A percentile compares a stretch with the other conserved stretches of the same genome.
Conservation (phyloP, 2,329 filamentous ascomycete species). For the Fusarium dlaminii region DNA sequence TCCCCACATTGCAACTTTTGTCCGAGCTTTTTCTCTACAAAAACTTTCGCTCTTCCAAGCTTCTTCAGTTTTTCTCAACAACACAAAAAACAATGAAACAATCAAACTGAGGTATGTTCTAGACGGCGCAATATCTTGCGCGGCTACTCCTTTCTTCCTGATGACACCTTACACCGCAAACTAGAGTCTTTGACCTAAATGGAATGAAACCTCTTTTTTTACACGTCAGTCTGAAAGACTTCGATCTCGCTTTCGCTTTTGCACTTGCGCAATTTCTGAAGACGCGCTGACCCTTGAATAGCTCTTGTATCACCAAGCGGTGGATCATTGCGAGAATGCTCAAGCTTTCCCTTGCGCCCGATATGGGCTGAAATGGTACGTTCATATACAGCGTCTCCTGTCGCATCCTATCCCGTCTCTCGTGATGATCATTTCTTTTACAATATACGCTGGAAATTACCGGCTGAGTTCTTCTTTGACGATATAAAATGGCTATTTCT, state of each 20-base stretch:
- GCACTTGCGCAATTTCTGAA: conserved; percentile 9
- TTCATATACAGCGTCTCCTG: not conserved
- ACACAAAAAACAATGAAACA: conserved; percentile 23
- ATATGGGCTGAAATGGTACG: conserved; percentile 45
- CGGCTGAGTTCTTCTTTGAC: conserved; percentile 83
- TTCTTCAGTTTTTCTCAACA: conserved; percentile 34
- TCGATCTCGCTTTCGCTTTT: conserved; percentile 33
- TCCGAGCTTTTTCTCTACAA: conserved; percentile 41
- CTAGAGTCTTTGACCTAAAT: conserved; percentile 95
- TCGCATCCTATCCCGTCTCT: conserved; percentile 18
- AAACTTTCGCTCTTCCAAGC: conserved; percentile 35
- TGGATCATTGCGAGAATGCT: conserved; percentile 40
- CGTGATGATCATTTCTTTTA: conserved; percentile 72
- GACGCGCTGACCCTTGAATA: conserved; percentile 43
- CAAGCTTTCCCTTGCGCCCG: not conserved
- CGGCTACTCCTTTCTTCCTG: conserved; percentile 57
- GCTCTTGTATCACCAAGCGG: conserved; percentile 41
- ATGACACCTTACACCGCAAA: conserved; percentile 91
- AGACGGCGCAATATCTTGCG: conserved; percentile 10
- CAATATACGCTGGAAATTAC: conserved; percentile 92
- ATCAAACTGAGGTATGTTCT: conserved; percentile 42
- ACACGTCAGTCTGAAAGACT: conserved; percentile 89
- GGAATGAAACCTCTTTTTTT: conserved; percentile 82
- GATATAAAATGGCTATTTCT: conserved; percentile 90
- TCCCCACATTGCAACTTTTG: conserved; percentile 40